Percentiles rank a stretch among this genome's conserved stretches.
These are phyloP conservation scores for Pestalotiopsis sp. DNA, from an alignment of 2,329 filamentous ascomycete genomes.

Conservation along the genomic window DNA sequence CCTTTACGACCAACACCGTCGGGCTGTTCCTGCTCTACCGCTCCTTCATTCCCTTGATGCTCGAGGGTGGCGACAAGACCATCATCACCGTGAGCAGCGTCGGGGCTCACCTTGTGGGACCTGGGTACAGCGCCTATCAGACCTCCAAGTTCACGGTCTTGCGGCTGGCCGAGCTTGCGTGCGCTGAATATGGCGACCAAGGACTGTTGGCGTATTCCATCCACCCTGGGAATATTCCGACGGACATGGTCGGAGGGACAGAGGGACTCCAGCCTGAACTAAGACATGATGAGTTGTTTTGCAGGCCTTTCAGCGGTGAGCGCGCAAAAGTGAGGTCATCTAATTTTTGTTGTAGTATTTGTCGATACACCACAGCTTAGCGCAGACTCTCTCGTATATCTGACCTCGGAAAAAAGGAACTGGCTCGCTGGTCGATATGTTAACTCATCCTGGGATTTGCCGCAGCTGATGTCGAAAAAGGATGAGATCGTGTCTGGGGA, in stretches of 20 bases:
- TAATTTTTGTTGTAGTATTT: conserved; percentile 20
- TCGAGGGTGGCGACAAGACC: conserved; percentile 32
- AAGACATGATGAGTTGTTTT: background rate
- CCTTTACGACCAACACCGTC: conserved; percentile 50
- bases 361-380: conserved; percentile 28
- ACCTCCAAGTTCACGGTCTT: conserved; percentile 46
- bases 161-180: conserved; percentile 47
- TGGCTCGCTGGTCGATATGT: conserved; percentile 40
- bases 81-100: conserved; percentile 46
- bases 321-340: background rate
- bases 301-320: background rate
- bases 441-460: conserved; percentile 41
- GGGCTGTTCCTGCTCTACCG: conserved; percentile 47
- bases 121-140: conserved; percentile 42
- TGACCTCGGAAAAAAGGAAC: conserved; percentile 29
- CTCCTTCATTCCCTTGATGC: conserved; percentile 46
- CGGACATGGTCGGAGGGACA: conserved; percentile 30
- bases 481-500: conserved; percentile 31
- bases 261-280: background rate
- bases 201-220: conserved; percentile 43
- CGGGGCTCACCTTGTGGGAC: conserved; percentile 33
- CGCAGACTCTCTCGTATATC: conserved; percentile 32
- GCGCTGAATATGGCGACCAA: conserved; percentile 41
- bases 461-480: conserved; percentile 32
- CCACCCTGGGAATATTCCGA: conserved; percentile 44